These are phyloP conservation scores for Lagerstroemia speciosa DNA, from an alignment of 345 rosid species.

Conservation along the genomic window DNA sequence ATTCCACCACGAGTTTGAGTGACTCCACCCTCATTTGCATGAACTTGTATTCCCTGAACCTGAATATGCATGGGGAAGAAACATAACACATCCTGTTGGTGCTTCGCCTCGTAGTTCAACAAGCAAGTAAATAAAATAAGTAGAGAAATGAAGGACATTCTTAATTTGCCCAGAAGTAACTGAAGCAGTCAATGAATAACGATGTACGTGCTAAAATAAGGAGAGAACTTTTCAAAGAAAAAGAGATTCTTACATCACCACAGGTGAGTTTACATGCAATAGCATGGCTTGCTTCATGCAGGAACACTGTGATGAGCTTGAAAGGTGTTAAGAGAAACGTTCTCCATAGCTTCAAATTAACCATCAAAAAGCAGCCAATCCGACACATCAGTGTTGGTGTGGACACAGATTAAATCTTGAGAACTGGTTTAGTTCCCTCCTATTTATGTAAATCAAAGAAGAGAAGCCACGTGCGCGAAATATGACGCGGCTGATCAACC, in stretches of 20 bases:
- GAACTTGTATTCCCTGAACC: conserved; percentile 95
- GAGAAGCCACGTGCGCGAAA: neutral
- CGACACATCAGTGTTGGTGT: too few species aligned
- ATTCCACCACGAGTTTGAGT: conserved; percentile 88
- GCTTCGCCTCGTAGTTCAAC: neutral
- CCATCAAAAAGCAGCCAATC: neutral
- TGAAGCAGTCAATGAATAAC: neutral
- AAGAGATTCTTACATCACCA: conserved; percentile 71
- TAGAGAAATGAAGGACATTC: neutral
- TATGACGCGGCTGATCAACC: too few species aligned
- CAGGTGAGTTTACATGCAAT: conserved; percentile 96
- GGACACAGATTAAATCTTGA: too few species aligned
- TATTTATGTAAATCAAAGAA: neutral
- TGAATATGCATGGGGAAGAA: conserved; percentile 20
- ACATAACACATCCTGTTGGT: neutral
- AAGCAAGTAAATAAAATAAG: neutral
- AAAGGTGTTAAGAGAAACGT: conserved; percentile 78
- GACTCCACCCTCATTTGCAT: conserved; percentile 91
- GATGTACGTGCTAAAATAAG: neutral
- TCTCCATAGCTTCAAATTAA: conserved; percentile 67
- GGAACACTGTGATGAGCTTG: conserved; percentile 90
- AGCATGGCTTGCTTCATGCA: conserved; percentile 98
- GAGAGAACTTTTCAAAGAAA: neutral
- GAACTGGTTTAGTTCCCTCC: neutral
- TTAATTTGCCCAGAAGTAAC: neutral